Base-by-base conservation (phyloP, 2,329 filamentous ascomycete genomes). In the Fusarium lateritium region DNA sequence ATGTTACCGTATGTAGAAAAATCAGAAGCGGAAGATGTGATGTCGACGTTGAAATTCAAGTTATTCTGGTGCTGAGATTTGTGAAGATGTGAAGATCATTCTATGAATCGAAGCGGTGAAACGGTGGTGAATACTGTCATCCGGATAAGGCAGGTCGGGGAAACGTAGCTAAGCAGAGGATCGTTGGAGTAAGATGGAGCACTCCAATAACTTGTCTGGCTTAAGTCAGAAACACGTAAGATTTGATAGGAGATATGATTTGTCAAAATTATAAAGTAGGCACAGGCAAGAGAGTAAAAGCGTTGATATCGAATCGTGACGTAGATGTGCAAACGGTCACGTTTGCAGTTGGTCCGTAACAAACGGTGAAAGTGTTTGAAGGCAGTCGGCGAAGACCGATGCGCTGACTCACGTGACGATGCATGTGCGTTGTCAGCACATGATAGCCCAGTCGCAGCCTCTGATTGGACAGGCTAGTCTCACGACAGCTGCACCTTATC, bases 111-210 rank as follows among this genome's bases (percentile, higher is more conserved):
- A 24, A 59, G 40, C 36, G 51, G 42, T 68, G 33, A 49, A 65
- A 69, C 49, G 46, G 54, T 46, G 31, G 39, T 45, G 33, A 43
- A 51, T 40, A 51, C 68, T 28, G 59, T 65, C 49, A 43, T 34
- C 69, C 52, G 60, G 63, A 69, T 71, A 40, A 66, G 68, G 68
- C 65, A 71, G 68, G 68, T 71, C 65, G 56, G 40, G 49, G 50
- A 62, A 58, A 54, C 22, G 51, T 40, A 38, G 38, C 50, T 39
- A 45, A 56, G 55, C 53, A 69, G 55, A 54, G 50, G 36, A 56
- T 56, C 56, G 40, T 28, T 56, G n/a, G 34, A 51, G 53, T 56
- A 45, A 59, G 46, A 56, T 45, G 34, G 38, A 10, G 4, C 28
- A 44, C 26, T n/a, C 14, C 19, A 19, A 19, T 19, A 19, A 19